Evolutionary conservation across 1,139 yeast species (phyloP).

Genomic region (Blastobotrys ciferrii): DNA sequence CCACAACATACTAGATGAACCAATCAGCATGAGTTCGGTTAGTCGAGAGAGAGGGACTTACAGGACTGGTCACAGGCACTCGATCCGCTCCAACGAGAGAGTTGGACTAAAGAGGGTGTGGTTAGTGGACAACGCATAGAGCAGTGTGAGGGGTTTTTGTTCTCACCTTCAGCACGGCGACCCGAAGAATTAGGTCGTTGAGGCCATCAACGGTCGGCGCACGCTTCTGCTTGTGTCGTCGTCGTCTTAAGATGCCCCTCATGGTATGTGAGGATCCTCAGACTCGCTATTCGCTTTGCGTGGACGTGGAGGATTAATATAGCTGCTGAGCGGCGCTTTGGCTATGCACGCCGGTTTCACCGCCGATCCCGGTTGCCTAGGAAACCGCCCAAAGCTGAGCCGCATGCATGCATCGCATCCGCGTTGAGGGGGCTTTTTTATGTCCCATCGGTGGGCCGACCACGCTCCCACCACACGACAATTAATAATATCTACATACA

Average conservation of each 20-base stretch:
- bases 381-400: not conserved
- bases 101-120: conserved; percentile 10
- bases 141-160: not conserved
- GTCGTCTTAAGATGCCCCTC: conserved; percentile 11
- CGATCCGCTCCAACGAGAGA: conserved; percentile 17
- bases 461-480: too few relatives aligned
- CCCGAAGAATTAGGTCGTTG: conserved; percentile 15
- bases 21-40: not conserved
- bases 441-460: not conserved
- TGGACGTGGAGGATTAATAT: not conserved
- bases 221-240: conserved; percentile 1
- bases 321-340: not conserved
- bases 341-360: conserved; percentile 2
- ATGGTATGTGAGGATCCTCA: conserved; percentile 2
- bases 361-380: conserved; percentile 2
- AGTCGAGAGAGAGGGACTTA: conserved; percentile 2
- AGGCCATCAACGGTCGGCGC: conserved; percentile 13
- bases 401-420: too few relatives aligned
- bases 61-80: conserved; percentile 15
- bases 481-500: too few relatives aligned
- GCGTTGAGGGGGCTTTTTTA: too few relatives aligned
- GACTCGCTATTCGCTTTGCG: not conserved
- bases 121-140: conserved; percentile 1
- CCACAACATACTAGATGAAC: conserved; percentile 26
- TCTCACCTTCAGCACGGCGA: conserved; percentile 19